Percentiles rank a stretch among this genome's conserved stretches.
Evolutionary conservation across 2,329 filamentous ascomycete genomes (phyloP).

Genomic region (Metarhizium robertsii): DNA sequence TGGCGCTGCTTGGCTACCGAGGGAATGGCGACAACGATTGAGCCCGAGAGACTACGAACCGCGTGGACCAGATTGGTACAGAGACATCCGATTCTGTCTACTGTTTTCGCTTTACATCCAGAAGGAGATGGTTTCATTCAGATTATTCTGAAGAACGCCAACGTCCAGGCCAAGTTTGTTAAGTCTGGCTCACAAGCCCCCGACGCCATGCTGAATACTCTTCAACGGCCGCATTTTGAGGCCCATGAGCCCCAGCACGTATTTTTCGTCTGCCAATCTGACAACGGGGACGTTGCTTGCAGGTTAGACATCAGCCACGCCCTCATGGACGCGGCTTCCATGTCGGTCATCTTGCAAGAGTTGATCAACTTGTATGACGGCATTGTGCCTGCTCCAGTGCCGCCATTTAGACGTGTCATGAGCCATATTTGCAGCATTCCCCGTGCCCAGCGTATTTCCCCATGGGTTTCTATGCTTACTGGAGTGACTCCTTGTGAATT

Average conservation of each 20-base stretch:
- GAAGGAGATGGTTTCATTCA: slow-evolving; percentile 8
- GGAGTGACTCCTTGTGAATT: slow-evolving; percentile 3
- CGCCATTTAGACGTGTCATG: slow-evolving; percentile 1
- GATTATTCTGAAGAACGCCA: slow-evolving; percentile 2
- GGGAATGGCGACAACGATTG: not conserved
- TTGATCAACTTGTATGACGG: slow-evolving; percentile 16
- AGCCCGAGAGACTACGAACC: not conserved
- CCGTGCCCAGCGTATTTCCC: not conserved
- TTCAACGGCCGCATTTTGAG: slow-evolving; percentile 2
- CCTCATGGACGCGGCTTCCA: slow-evolving; percentile 20
- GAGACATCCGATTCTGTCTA: slow-evolving; percentile 4
- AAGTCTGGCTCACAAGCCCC: not conserved
- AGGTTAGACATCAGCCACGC: slow-evolving; percentile 23
- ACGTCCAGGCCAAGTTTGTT: not conserved
- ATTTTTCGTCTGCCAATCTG: slow-evolving; percentile 8
- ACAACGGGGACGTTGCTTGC: slow-evolving; percentile 11
- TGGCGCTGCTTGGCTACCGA: not conserved
- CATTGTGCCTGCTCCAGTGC: not conserved
- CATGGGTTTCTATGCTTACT: not conserved
- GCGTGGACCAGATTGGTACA: not conserved
- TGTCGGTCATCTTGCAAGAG: slow-evolving; percentile 19
- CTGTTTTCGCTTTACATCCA: slow-evolving; percentile 7
- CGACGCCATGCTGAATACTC: not conserved
- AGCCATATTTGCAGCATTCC: not conserved
- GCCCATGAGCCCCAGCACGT: slow-evolving; percentile 6